Conservation (phyloP, 2,329 filamentous ascomycete species). For the Aspergillaceae sp. region DNA sequence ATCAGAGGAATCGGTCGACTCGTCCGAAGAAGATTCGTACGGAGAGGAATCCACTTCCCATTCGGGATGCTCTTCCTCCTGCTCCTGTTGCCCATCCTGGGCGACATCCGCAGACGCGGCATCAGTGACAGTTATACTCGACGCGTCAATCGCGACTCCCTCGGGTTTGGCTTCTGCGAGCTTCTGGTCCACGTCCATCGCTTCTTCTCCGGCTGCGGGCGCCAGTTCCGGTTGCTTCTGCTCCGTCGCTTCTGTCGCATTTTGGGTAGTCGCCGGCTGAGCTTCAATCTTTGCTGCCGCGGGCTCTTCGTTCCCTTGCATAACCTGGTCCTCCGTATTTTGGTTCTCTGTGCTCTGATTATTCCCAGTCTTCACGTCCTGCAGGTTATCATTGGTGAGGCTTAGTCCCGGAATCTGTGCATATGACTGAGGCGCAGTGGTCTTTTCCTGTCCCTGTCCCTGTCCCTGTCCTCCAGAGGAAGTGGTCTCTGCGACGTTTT, state of each 20-base stretch:
- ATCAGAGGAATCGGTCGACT: slow-evolving; percentile 55
- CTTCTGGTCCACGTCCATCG: slow-evolving; percentile 21
- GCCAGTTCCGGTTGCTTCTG: slow-evolving; percentile 3
- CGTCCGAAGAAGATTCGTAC: slow-evolving; percentile 55
- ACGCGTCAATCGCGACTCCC: slow-evolving; percentile 2
- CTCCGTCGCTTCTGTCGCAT: slow-evolving; percentile 1
- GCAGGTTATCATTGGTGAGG: slow-evolving; percentile 20
- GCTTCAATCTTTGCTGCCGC: background rate
- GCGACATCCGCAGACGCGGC: slow-evolving; percentile 4
- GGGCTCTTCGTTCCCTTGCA: background rate
- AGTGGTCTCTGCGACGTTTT: slow-evolving; percentile 1
- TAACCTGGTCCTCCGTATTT: background rate
- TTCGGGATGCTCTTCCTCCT: slow-evolving; percentile 55
- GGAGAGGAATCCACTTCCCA: slow-evolving; percentile 79
- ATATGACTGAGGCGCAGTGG: slow-evolving; percentile 7
- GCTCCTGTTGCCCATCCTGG: slow-evolving; percentile 20
- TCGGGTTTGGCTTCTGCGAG: slow-evolving; percentile 3
- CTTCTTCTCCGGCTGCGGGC: slow-evolving; percentile 7
- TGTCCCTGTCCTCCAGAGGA: slow-evolving; percentile 5
- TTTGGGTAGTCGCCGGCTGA: background rate
- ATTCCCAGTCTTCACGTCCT: slow-evolving; percentile 6
- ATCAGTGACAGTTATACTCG: slow-evolving; percentile 1
- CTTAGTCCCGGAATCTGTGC: slow-evolving; percentile 30
- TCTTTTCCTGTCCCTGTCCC: no score
- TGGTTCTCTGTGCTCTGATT: slow-evolving; percentile 1